Evolutionary conservation across 495 filamentous ascomycete genomes (phyloP).

Genomic region (Friedmanniomyces endolithicus): DNA sequence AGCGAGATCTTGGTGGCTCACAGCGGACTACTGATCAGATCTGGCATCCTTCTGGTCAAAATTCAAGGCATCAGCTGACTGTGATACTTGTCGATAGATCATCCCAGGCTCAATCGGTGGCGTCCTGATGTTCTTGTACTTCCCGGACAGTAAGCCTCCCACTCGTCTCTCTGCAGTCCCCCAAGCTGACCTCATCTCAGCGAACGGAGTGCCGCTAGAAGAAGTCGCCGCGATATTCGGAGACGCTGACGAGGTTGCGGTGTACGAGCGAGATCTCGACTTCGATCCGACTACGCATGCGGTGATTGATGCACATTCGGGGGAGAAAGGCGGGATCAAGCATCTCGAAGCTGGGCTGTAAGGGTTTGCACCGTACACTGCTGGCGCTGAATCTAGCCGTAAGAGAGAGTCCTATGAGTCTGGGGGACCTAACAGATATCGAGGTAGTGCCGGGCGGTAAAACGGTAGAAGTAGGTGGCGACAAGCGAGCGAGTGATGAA

Average conservation of each 20-base stretch:
- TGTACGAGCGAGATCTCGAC: constrained; percentile 3
- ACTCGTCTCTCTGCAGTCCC: not conserved
- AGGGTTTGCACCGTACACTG: not conserved
- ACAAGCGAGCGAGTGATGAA: no score
- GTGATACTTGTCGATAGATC: not conserved
- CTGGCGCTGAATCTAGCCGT: no score
- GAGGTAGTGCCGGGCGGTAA: no score
- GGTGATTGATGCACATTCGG: not conserved
- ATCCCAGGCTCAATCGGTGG: constrained; percentile 10
- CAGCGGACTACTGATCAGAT: no score
- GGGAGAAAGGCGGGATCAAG: not conserved
- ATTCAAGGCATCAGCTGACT: no score
- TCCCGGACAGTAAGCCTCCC: constrained; percentile 6
- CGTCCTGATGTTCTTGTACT: constrained; percentile 2
- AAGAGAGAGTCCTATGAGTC: no score
- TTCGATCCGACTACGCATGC: not conserved
- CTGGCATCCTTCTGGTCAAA: no score
- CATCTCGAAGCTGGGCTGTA: not conserved
- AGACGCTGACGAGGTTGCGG: constrained; percentile 22
- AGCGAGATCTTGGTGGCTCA: no score
- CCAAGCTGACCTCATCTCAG: not conserved
- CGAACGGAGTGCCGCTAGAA: constrained; percentile 6
- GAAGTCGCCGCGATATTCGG: constrained; percentile 26
- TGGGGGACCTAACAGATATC: no score
- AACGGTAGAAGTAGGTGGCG: no score